Base-by-base conservation (phyloP, 179 eudicot genomes). In the Silene noctiflora region DNA sequence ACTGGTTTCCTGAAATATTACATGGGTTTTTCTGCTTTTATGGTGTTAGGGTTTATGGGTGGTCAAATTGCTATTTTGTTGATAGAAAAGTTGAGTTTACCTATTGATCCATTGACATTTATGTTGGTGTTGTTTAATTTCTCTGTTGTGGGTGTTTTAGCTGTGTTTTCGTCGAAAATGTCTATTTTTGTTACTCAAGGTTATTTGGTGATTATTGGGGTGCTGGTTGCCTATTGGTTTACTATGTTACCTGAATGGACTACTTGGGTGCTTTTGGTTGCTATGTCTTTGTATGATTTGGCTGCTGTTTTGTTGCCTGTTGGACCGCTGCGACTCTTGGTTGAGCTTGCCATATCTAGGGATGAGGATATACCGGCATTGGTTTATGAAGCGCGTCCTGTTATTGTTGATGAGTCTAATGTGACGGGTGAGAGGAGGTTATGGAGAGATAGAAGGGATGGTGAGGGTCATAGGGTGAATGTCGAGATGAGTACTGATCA, bases 191-290 rank as follows among this genome's bases (percentile, higher is more conserved):
- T 95, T 2, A 91, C 93, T n/a, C 98, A 95, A 51, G 77, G 76
- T 46, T 95, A 95, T 81, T 83, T 95, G 89, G 99, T 95, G 60
- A 85, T 89, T 20, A 89, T 95, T 84, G 99, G 97, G 25, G 83
- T 93, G 75, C 69, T 95, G 88, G 91, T 89, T 71, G 99, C 99
- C 29, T 93, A 87, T 82, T 93, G 98, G 99, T 95, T 95, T 75
- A 95, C 99, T 19, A 79, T 90, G 62, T 84, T 95, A 85, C 99
- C 99, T 61, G 99, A 93, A 69, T 93, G 99, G 98, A 95, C 99
- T 39, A 95, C 99, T 77, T 95, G 99, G 99, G 86, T 86, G 78
- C 91, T 95, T 20, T 83, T 95, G 87, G 87, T 95, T 78, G 97
- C 99, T 3, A 81, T 95, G 93, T 84, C 98, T 42, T 64, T 93